Conservation (phyloP, 495 filamentous ascomycete genomes). For the Cladorrhinum samala region DNA sequence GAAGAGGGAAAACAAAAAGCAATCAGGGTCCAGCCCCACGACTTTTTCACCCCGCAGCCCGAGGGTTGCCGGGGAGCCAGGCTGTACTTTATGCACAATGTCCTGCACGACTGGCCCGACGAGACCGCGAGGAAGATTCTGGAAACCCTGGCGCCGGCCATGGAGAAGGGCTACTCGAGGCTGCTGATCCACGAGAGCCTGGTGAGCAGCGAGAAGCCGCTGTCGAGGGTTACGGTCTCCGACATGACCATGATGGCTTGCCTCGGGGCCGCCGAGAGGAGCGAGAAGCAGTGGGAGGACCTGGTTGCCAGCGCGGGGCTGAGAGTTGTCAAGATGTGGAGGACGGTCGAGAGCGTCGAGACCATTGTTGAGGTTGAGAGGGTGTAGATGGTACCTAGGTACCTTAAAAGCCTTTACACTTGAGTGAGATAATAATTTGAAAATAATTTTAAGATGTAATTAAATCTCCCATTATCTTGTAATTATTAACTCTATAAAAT, state of each 20-base stretch:
- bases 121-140: constrained; percentile 37
- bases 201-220: constrained; percentile 37
- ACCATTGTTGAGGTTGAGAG: constrained; percentile 41
- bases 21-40: constrained; percentile 30
- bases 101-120: constrained; percentile 47
- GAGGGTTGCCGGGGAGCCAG: constrained; percentile 30
- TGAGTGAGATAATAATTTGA: background rate
- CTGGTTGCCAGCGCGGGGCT: constrained; percentile 35
- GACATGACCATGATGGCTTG: constrained; percentile 32
- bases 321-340: constrained; percentile 36
- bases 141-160: constrained; percentile 28
- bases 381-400: background rate
- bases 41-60: constrained; percentile 41
- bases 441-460: background rate
- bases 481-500: too few relatives aligned
- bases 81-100: constrained; percentile 39
- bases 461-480: too few relatives aligned
- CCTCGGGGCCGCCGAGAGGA: constrained; percentile 27
- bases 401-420: background rate
- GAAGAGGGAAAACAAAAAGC: too few relatives aligned
- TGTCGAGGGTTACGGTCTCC: constrained; percentile 36
- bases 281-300: constrained; percentile 25
- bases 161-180: constrained; percentile 43
- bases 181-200: constrained; percentile 52
- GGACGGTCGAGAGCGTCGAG: constrained; percentile 28